Conservation (phyloP, 2,329 filamentous ascomycete species). For the Lasiodiplodia hormozganensis region DNA sequence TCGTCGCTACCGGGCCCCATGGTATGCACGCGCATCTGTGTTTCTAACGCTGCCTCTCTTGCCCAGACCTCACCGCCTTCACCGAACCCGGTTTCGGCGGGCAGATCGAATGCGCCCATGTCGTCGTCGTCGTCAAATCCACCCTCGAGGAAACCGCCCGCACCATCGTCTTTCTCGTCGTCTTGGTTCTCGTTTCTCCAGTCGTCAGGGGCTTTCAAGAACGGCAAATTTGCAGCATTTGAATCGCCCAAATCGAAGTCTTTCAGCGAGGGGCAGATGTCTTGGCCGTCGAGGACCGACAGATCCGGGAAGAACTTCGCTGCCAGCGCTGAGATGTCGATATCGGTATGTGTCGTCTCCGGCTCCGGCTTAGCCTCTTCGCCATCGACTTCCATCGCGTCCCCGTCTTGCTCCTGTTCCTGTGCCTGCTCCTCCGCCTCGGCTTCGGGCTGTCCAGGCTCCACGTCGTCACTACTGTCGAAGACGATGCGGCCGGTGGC, state of each 20-base stretch:
- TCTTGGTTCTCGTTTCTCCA: conserved; percentile 76
- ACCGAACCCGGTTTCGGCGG: conserved; percentile 80
- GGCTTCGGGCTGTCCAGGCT: conserved; percentile 50
- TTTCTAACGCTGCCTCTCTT: conserved; percentile 83
- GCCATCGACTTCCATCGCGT: conserved; percentile 37
- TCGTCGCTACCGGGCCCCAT: conserved; percentile 64
- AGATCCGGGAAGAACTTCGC: conserved; percentile 87
- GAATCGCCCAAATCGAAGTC: conserved; percentile 90
- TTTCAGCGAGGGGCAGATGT: conserved; percentile 94
- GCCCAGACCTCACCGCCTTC: conserved; percentile 98
- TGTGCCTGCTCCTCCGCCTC: conserved; percentile 44
- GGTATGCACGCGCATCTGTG: conserved; percentile 82
- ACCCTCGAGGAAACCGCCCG: conserved; percentile 78
- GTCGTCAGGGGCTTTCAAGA: conserved; percentile 87
- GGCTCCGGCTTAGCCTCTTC: conserved; percentile 43
- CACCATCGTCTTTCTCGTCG: conserved; percentile 66
- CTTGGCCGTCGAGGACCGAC: conserved; percentile 76
- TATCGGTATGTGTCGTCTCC: conserved; percentile 50
- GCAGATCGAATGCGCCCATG: conserved; percentile 67
- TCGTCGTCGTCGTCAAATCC: conserved; percentile 82
- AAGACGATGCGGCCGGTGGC: conserved; percentile 92
- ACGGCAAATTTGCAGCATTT: conserved; percentile 86
- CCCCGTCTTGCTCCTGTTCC: conserved; percentile 55
- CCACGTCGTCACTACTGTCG: conserved; percentile 90
- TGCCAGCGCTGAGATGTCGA: conserved; percentile 78